A percentile compares a stretch with the other conserved stretches of the same genome.
phyloP scores from a whole-genome alignment of 257 asterid genomes.

The Solanum arcanum region DNA sequence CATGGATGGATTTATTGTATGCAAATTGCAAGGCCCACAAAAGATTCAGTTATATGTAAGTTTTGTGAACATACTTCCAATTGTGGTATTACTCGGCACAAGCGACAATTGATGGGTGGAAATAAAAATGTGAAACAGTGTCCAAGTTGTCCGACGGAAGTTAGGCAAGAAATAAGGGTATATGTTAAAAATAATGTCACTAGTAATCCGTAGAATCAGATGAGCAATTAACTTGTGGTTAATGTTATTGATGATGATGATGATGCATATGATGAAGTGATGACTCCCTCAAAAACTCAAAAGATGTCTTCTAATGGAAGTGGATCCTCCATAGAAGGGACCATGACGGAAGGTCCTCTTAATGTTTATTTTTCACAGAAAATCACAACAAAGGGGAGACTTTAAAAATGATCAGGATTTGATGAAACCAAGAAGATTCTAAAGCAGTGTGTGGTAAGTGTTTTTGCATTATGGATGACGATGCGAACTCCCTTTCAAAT shows the following conservation, averaged over 20 bases:
- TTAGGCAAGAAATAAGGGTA: not conserved
- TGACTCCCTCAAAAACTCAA: not conserved
- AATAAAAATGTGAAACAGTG: not conserved
- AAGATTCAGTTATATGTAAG: not conserved
- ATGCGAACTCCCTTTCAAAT: not conserved
- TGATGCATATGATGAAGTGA: not conserved
- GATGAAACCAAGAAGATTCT: not conserved
- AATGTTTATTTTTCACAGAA: not conserved
- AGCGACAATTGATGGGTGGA: not conserved
- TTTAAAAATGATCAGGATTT: not conserved
- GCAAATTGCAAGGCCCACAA: not conserved
- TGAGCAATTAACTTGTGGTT: not conserved
- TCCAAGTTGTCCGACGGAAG: not conserved
- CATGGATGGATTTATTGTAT: not conserved
- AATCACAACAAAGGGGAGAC: not conserved
- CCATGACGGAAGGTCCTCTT: not conserved
- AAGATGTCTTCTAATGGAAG: not conserved
- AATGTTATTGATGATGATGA: not conserved
- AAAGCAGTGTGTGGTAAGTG: not conserved
- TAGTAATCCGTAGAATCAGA: not conserved
- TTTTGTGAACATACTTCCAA: not conserved
- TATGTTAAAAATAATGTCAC: not conserved
- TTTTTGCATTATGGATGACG: not conserved
- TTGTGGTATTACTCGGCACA: not conserved
- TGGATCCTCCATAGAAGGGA: not conserved